Conservation (phyloP, 371 early-diverging fungal species). For the Coemansia sp. region DNA sequence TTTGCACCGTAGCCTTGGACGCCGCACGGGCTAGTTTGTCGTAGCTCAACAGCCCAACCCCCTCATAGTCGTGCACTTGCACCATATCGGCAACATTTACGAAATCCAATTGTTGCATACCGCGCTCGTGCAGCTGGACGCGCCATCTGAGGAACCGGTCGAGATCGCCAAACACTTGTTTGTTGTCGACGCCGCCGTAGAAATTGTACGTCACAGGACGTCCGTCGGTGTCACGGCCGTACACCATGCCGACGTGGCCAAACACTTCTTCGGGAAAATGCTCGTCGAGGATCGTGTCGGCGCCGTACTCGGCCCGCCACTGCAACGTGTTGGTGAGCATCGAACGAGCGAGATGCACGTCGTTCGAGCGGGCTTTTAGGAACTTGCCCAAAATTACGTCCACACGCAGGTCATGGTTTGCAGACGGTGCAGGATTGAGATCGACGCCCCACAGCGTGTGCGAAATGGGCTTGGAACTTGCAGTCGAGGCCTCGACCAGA, state of each 20-base stretch:
- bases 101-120: slow-evolving; percentile 57
- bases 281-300: slow-evolving; percentile 55
- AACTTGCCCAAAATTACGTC: slow-evolving; percentile 61
- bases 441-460: slow-evolving; percentile 58
- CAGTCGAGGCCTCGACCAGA: slow-evolving; percentile 34
- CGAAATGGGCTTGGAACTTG: slow-evolving; percentile 45
- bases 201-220: slow-evolving; percentile 64
- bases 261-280: slow-evolving; percentile 56
- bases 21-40: slow-evolving; percentile 57
- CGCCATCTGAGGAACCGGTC: slow-evolving; percentile 64
- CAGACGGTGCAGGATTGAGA: slow-evolving; percentile 42
- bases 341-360: slow-evolving; percentile 51
- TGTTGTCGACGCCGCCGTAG: slow-evolving; percentile 60
- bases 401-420: slow-evolving; percentile 56
- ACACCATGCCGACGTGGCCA: slow-evolving; percentile 55
- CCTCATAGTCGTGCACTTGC: slow-evolving; percentile 65
- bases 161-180: slow-evolving; percentile 58
- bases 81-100: slow-evolving; percentile 59
- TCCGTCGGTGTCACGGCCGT: slow-evolving; percentile 55
- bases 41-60: slow-evolving; percentile 55
- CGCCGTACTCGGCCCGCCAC: slow-evolving; percentile 59
- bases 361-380: slow-evolving; percentile 56
- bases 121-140: slow-evolving; percentile 63
- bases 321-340: slow-evolving; percentile 57
- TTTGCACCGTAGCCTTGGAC: slow-evolving; percentile 56